Evolutionary conservation across 768 basidiomycete species (phyloP), one percentile per base, ranked within the genome.

Genomic region (Amanita inopinata): DNA sequence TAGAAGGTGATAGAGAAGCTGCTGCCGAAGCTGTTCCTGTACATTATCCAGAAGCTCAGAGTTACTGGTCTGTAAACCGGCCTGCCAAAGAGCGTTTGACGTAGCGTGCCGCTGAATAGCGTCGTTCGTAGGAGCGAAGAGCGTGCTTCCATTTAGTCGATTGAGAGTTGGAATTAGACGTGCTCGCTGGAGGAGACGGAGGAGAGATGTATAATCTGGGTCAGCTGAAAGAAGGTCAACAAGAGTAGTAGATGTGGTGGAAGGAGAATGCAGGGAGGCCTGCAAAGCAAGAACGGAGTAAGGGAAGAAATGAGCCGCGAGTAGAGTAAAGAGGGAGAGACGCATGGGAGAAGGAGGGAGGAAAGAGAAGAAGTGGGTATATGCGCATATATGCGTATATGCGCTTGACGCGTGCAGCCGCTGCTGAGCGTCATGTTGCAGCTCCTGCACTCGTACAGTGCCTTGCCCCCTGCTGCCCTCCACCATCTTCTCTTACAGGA

Each of bases 111-210:
- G 71, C 48, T 74, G 61, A 50, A 93, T 76, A 24, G 96, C 96
- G 46, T 89, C 80, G 63, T 99, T 93, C 14, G 89, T 96, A 1
- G 96, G 96, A 1, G 96, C 96, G 55, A 97, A 98, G 35, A 99
- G 59, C 19, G 96, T 96, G 56, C 73, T 73, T 30, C 69, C 76
- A 46, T 85, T 80, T 50, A 99, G 78, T 50, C 69, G 78, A 60
- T 94, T 96, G 49, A 99, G 71, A 4, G 88, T 89, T 1, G 96
- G 96, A 41, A 99, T 80, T 49, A 98, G 80, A 46, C 80, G 80
- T 3, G 94, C 74, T 10, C 77, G 74, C 59, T 94, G 91, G 8
- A 98, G 70, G 10, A 97, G 75, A 15, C 56, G 56, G 12, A 98
- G 63, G 12, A 96, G 67, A 20, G 78, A 80, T 1, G 78, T 65